phyloP scores from a whole-genome alignment of 2,329 filamentous ascomycete genomes.

The Phaeosphaeriaceae sp. region DNA sequence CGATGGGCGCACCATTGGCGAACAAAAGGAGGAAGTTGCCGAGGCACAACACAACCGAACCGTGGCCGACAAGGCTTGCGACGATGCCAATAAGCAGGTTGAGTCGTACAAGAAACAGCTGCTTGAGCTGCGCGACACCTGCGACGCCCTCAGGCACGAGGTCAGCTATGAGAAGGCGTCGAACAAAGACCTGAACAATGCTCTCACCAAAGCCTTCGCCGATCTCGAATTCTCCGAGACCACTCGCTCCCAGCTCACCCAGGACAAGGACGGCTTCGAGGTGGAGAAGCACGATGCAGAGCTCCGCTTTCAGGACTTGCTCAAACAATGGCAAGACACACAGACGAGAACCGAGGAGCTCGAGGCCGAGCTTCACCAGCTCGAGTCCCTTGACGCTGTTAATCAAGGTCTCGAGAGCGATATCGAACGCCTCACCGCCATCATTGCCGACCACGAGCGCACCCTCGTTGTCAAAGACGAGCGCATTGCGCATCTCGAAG shows the following conservation, averaged over 20 bases:
- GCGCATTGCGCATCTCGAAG: slow-evolving; percentile 31
- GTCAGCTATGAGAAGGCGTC: slow-evolving; percentile 5
- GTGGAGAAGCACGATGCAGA: slow-evolving; percentile 3
- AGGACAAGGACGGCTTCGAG: slow-evolving; percentile 10
- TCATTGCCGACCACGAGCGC: slow-evolving; percentile 16
- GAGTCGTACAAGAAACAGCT: background rate
- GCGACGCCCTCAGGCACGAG: slow-evolving; percentile 1
- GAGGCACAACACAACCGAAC: background rate
- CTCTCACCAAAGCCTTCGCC: slow-evolving; percentile 13
- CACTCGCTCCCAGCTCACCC: slow-evolving; percentile 1
- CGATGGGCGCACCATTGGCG: background rate
- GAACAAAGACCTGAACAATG: background rate
- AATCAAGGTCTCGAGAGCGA: slow-evolving; percentile 13
- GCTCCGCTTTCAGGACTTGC: slow-evolving; percentile 17
- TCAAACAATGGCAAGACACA: slow-evolving; percentile 13
- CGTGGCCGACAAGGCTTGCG: background rate
- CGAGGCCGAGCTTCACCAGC: slow-evolving; percentile 3
- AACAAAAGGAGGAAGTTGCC: background rate
- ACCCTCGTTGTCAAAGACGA: slow-evolving; percentile 30
- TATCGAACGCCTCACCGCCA: slow-evolving; percentile 12
- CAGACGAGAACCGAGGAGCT: slow-evolving; percentile 14
- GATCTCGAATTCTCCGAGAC: background rate
- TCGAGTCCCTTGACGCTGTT: slow-evolving; percentile 8
- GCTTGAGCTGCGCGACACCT: background rate
- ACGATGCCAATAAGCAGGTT: background rate